Conservation (phyloP, 2,329 filamentous ascomycete genomes). For the Apiospora pterosperma region DNA sequence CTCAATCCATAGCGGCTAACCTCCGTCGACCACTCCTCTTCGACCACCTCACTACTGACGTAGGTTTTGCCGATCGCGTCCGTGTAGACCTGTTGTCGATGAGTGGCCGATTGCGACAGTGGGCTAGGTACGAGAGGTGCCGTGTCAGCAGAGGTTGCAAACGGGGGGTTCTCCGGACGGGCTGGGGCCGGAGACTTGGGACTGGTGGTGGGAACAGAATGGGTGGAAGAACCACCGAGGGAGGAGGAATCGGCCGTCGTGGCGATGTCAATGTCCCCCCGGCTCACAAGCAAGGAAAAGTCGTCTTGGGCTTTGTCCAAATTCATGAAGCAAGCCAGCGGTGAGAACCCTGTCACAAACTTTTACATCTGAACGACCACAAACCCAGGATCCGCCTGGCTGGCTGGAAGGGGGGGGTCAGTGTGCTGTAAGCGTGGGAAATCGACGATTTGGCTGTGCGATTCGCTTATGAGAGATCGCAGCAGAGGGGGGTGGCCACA, state of each 20-base stretch:
- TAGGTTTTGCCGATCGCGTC: constrained; percentile 15
- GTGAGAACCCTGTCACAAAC: neutral
- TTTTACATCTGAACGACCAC: constrained; percentile 2
- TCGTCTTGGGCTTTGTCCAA: constrained; percentile 4
- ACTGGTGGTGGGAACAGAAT: neutral
- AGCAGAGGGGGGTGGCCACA: neutral
- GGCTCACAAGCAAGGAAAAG: constrained; percentile 1
- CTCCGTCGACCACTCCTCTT: constrained; percentile 22
- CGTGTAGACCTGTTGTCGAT: constrained; percentile 20
- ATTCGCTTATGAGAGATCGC: neutral
- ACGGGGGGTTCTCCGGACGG: neutral
- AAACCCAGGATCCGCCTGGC: neutral
- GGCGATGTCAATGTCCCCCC: neutral
- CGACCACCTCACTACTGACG: constrained; percentile 10
- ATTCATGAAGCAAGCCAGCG: constrained; percentile 5
- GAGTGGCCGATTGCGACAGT: constrained; percentile 12
- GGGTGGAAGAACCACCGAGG: neutral
- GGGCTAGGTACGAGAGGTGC: constrained; percentile 9
- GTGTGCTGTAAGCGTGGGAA: neutral
- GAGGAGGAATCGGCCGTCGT: neutral
- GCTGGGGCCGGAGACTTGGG: neutral
- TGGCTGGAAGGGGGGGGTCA: neutral
- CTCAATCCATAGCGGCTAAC: constrained; percentile 28
- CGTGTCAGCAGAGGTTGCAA: constrained; percentile 16
- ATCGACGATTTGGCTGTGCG: neutral